phyloP scores from a whole-genome alignment of 345 rosid genomes.

The Angophora floribunda region DNA sequence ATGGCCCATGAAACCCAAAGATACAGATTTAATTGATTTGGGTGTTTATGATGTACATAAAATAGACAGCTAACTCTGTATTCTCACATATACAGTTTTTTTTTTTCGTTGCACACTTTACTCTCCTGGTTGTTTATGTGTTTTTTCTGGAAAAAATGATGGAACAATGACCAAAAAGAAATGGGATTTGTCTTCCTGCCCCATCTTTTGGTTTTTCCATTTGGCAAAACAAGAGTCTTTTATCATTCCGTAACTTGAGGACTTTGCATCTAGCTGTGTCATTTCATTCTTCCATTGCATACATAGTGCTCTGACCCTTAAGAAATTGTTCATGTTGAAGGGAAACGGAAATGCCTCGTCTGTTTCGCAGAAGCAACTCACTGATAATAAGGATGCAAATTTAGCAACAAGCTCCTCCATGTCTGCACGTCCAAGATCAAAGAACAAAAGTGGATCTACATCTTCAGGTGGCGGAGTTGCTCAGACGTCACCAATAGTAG shows the following conservation, averaged over 20 bases:
- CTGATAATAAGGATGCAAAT: conserved; percentile 14
- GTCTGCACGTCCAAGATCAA: conserved; percentile 24
- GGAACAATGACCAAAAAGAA: not conserved
- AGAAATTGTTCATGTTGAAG: conserved; percentile 8
- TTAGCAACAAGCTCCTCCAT: conserved; percentile 20
- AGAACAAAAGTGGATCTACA: conserved; percentile 19
- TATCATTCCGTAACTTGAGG: not conserved
- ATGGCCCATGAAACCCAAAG: not conserved
- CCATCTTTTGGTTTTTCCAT: not conserved
- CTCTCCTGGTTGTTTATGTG: not conserved
- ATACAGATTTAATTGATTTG: not conserved
- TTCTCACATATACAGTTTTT: not conserved
- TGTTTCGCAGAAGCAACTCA: conserved; percentile 22
- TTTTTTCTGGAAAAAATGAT: not conserved
- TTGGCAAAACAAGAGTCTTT: not conserved
- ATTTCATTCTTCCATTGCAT: not conserved
- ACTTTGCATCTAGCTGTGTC: not conserved
- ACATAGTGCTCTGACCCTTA: not conserved
- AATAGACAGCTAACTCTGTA: not conserved
- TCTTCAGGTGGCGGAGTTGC: conserved; percentile 24
- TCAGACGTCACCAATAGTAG: conserved; percentile 31
- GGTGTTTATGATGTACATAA: not conserved
- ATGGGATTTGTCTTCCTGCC: not conserved
- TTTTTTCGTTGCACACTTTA: not conserved
- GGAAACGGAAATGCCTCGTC: conserved; percentile 15